Percentiles rank a stretch among this genome's conserved stretches.
Conservation (phyloP, 192 early-diverging fungal genomes). For the Coemansia sp. region DNA sequence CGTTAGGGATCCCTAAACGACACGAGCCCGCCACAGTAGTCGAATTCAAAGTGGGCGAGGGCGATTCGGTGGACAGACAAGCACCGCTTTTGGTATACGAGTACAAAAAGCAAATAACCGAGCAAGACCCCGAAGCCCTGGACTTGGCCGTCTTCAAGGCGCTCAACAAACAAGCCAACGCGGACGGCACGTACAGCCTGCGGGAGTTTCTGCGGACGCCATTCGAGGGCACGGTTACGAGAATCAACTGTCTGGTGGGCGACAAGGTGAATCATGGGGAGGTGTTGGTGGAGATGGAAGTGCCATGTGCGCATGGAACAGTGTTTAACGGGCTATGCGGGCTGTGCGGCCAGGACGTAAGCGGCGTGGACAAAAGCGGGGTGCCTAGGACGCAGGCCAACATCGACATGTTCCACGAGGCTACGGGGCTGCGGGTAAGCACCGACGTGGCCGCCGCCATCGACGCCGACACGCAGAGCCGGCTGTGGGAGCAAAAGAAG, state of each 20-base stretch:
- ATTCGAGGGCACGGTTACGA: conserved; percentile 32
- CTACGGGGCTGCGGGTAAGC: conserved; percentile 66
- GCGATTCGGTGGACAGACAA: conserved; percentile 23
- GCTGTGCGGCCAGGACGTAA: conserved; percentile 73
- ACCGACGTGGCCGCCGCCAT: conserved; percentile 22
- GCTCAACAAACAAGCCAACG: conserved; percentile 22
- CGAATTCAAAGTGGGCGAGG: conserved; percentile 21
- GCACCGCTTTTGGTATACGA: conserved; percentile 45
- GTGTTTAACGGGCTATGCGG: conserved; percentile 78
- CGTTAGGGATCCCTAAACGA: conserved; percentile 29
- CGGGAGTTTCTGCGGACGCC: conserved; percentile 43
- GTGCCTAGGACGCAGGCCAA: conserved; percentile 60
- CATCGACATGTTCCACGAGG: conserved; percentile 78
- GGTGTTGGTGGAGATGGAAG: conserved; percentile 29
- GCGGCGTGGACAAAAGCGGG: conserved; percentile 27
- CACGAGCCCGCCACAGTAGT: conserved; percentile 52
- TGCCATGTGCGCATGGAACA: conserved; percentile 72
- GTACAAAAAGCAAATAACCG: conserved; percentile 22
- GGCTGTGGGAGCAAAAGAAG: conserved; percentile 65
- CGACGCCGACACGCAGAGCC: conserved; percentile 23
- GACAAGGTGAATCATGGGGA: conserved; percentile 21
- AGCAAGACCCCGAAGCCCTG: conserved; percentile 2
- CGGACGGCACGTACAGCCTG: conserved; percentile 26
- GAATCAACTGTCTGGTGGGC: conserved; percentile 11
- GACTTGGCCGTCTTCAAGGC: conserved; percentile 22